These are phyloP conservation scores for Lasiodiplodia theobromae DNA, from an alignment of 2,329 filamentous ascomycete species.

Conservation along the genomic window DNA sequence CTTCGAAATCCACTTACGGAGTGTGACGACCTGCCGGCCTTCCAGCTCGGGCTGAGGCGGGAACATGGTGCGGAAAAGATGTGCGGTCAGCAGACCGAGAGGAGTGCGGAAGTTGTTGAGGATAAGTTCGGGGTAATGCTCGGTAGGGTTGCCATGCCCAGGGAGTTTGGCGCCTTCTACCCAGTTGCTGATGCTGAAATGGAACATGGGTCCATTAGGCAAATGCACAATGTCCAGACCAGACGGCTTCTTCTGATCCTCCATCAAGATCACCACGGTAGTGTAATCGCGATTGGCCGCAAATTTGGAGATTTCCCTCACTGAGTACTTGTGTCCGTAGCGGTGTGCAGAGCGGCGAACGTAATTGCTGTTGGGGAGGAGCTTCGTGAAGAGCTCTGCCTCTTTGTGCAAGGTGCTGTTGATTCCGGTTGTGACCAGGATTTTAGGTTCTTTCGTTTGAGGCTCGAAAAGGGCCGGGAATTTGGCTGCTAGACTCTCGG, in stretches of 20 bases:
- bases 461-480: conserved; percentile 67
- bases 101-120: conserved; percentile 96
- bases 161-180: conserved; percentile 86
- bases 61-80: conserved; percentile 81
- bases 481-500: conserved; percentile 66
- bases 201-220: conserved; percentile 86
- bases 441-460: conserved; percentile 70
- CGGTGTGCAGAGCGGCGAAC: conserved; percentile 84
- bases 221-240: conserved; percentile 86
- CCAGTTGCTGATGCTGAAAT: conserved; percentile 91
- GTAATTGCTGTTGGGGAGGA: conserved; percentile 84
- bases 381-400: conserved; percentile 75
- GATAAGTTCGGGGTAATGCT: conserved; percentile 87
- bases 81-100: conserved; percentile 82
- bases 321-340: conserved; percentile 87
- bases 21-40: conserved; percentile 86
- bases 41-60: conserved; percentile 82
- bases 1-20: conserved; percentile 53
- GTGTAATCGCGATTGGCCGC: conserved; percentile 84
- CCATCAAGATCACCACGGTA: conserved; percentile 81
- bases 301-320: conserved; percentile 88
- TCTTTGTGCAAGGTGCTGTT: conserved; percentile 88
- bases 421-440: conserved; percentile 89
- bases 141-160: conserved; percentile 88
- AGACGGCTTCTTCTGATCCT: conserved; percentile 85